Evolutionary conservation across 371 early-diverging fungal genomes (phyloP).

Genomic region (Lichtheimia corymbifera): DNA sequence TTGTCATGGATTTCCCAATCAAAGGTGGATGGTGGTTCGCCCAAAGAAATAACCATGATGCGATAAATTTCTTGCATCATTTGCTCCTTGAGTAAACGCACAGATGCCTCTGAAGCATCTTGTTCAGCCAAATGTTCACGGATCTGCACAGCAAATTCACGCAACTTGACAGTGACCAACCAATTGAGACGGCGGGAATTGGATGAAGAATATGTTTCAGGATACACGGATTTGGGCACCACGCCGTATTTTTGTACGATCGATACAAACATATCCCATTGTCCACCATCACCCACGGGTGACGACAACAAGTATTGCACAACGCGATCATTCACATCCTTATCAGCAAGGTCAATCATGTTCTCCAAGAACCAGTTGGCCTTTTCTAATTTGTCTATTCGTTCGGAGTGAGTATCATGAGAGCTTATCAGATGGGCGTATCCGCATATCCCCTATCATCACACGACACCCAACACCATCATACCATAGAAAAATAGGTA

Average conservation of each 20-base stretch:
- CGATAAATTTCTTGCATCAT: constrained; percentile 75
- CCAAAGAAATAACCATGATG: constrained; percentile 71
- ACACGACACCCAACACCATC: not conserved
- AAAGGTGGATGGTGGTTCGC: constrained; percentile 75
- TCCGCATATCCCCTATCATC: not conserved
- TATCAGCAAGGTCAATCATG: constrained; percentile 67
- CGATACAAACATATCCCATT: constrained; percentile 83
- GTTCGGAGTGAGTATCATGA: constrained; percentile 3
- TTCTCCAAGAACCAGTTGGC: constrained; percentile 82
- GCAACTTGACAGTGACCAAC: constrained; percentile 68
- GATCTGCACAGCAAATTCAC: constrained; percentile 69
- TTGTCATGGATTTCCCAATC: constrained; percentile 75
- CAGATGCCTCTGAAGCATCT: constrained; percentile 40
- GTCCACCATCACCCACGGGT: constrained; percentile 69
- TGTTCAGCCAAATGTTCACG: constrained; percentile 47
- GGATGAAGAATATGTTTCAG: constrained; percentile 72
- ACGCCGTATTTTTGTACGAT: constrained; percentile 61
- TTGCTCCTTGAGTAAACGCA: constrained; percentile 53
- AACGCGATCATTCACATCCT: constrained; percentile 69
- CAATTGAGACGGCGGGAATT: constrained; percentile 60
- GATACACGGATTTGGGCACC: constrained; percentile 70
- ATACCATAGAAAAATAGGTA: constrained; percentile 83
- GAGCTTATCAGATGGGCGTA: not conserved
- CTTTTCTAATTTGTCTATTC: constrained; percentile 72
- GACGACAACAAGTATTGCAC: constrained; percentile 70